Percentiles rank a stretch among this genome's conserved stretches.
Conservation (phyloP, 2,329 filamentous ascomycete species). For the Diplocarpon mali region DNA sequence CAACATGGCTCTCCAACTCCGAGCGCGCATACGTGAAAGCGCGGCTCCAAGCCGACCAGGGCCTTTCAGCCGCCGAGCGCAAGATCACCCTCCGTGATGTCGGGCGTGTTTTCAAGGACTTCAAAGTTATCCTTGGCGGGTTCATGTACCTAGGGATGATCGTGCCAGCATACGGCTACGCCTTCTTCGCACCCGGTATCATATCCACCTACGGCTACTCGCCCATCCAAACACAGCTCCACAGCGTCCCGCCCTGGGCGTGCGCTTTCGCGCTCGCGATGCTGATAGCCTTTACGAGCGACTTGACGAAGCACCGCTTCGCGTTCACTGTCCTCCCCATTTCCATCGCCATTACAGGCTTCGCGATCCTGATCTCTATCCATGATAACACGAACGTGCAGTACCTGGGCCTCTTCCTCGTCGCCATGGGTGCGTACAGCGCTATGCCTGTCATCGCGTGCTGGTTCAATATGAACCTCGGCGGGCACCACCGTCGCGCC, state of each 20-base stretch:
- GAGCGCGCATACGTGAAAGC: constrained; percentile 57
- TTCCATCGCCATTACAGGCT: constrained; percentile 58
- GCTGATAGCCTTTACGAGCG: constrained; percentile 60
- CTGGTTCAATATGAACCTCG: constrained; percentile 74
- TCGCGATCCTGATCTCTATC: constrained; percentile 61
- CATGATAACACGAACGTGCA: constrained; percentile 56
- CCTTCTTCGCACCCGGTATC: constrained; percentile 67
- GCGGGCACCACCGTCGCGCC: constrained; percentile 58
- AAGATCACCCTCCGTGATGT: constrained; percentile 49
- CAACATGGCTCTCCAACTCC: constrained; percentile 59
- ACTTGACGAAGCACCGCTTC: constrained; percentile 63
- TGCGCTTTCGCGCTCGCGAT: constrained; percentile 73
- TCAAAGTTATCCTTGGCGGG: constrained; percentile 61
- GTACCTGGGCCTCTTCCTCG: constrained; percentile 73
- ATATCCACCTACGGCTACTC: constrained; percentile 55
- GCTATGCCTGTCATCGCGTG: constrained; percentile 85
- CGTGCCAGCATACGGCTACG: constrained; percentile 67
- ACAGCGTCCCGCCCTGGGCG: constrained; percentile 48
- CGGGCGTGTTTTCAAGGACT: constrained; percentile 56
- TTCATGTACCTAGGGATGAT: constrained; percentile 76
- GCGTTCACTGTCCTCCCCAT: constrained; percentile 61
- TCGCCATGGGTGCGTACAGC: constrained; percentile 68
- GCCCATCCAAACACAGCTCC: constrained; percentile 39
- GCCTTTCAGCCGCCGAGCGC: constrained; percentile 51
- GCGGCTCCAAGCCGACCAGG: constrained; percentile 58